Conservation (phyloP, 2,329 filamentous ascomycete genomes). For the Dactylellina sp. region DNA sequence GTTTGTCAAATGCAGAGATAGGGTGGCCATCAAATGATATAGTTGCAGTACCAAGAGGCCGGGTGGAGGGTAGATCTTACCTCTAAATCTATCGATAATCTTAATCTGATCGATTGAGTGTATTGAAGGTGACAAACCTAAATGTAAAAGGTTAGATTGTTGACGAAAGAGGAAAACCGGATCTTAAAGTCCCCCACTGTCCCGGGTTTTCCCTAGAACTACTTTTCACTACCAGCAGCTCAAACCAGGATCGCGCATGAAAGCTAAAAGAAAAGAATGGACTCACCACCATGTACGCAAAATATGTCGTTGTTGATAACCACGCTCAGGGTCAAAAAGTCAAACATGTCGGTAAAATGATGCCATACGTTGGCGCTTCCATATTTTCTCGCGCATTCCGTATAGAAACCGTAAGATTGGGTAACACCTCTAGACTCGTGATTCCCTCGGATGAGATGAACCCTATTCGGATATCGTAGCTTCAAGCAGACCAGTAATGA, state of each 20-base stretch:
- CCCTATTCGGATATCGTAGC: slow-evolving; percentile 92
- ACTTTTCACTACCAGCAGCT: background rate
- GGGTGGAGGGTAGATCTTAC: slow-evolving; percentile 21
- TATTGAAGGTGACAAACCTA: slow-evolving; percentile 85
- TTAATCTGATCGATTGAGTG: slow-evolving; percentile 98
- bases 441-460: slow-evolving; percentile 96
- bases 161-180: background rate
- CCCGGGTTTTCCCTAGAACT: slow-evolving; percentile 37
- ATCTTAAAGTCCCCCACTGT: slow-evolving; percentile 33
- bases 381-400: slow-evolving; percentile 97
- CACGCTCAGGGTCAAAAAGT: slow-evolving; percentile 94
- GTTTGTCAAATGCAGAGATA: background rate
- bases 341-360: slow-evolving; percentile 99
- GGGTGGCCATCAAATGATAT: slow-evolving; percentile 38
- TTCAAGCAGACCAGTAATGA: slow-evolving; percentile 97
- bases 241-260: slow-evolving; percentile 21
- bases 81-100: slow-evolving; percentile 95
- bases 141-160: slow-evolving; percentile 27
- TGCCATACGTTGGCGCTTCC: slow-evolving; percentile 99
- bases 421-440: slow-evolving; percentile 98
- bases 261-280: slow-evolving; percentile 11
- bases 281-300: slow-evolving; percentile 87
- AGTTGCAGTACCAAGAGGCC: slow-evolving; percentile 2
- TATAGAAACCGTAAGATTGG: slow-evolving; percentile 99
- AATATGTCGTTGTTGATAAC: slow-evolving; percentile 99